Evolutionary conservation across 371 early-diverging fungal genomes (phyloP).

Genomic region (Dichotomocladium elegans): DNA sequence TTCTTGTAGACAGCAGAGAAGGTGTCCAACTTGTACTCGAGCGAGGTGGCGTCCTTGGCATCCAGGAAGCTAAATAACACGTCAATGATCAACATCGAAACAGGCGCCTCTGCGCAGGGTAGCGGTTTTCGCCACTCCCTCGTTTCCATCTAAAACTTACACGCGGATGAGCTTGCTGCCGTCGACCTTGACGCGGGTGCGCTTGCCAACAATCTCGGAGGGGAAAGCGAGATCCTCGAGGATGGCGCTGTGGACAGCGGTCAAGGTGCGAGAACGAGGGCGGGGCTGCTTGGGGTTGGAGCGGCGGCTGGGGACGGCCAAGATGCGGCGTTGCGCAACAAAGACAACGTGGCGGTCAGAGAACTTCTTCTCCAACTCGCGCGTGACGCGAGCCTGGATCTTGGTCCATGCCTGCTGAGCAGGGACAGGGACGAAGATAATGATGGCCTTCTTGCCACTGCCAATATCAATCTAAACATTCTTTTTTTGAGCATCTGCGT

Average conservation of each 20-base stretch:
- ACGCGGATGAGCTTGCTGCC: constrained; percentile 93
- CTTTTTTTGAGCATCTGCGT: too few relatives aligned
- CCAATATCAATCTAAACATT: constrained; percentile 78
- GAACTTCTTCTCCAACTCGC: constrained; percentile 99
- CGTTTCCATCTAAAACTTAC: too few relatives aligned
- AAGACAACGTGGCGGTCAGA: constrained; percentile 96
- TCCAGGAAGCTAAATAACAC: constrained; percentile 76
- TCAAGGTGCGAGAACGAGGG: constrained; percentile 95
- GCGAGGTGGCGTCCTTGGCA: constrained; percentile 93
- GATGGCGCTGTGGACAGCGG: constrained; percentile 93
- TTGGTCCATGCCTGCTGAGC: constrained; percentile 90
- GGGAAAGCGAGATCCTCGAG: constrained; percentile 97
- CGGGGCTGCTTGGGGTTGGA: constrained; percentile 87
- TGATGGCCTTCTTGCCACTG: constrained; percentile 93
- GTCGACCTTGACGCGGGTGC: constrained; percentile 93
- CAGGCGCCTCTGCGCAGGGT: background rate
- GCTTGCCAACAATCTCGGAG: constrained; percentile 97
- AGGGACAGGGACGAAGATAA: constrained; percentile 96
- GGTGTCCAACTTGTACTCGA: constrained; percentile 98
- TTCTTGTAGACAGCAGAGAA: constrained; percentile 94
- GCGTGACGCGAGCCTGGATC: constrained; percentile 90
- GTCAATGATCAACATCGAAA: background rate
- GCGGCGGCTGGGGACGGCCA: constrained; percentile 87
- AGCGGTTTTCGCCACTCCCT: too few relatives aligned
- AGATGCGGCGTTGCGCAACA: constrained; percentile 90